phyloP scores from a whole-genome alignment of 2,329 filamentous ascomycete genomes.

The Trichoderma atrobrunneum region DNA sequence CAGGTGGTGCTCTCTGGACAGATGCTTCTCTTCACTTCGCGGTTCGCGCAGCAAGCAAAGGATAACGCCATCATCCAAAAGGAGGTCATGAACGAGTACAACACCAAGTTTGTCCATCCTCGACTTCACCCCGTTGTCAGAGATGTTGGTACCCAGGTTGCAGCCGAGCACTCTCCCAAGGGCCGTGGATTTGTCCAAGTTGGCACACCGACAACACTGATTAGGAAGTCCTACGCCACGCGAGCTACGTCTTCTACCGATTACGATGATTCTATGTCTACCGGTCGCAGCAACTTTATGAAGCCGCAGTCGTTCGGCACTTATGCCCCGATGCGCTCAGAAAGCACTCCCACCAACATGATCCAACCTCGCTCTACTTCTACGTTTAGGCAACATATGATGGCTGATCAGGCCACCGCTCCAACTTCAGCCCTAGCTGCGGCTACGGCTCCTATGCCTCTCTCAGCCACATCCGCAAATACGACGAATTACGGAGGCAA shows the following conservation, averaged over 20 bases:
- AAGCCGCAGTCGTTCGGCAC: conserved; percentile 45
- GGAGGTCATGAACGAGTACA: conserved; percentile 92
- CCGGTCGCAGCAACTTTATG: conserved; percentile 36
- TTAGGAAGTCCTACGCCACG: conserved; percentile 75
- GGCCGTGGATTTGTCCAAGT: conserved; percentile 44
- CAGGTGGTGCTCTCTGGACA: conserved; percentile 73
- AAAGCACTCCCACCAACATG: conserved; percentile 34
- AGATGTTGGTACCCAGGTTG: conserved; percentile 77
- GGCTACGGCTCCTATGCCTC: conserved; percentile 20
- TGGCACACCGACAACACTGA: conserved; percentile 56
- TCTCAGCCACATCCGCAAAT: conserved; percentile 24
- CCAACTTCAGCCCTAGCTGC: conserved; percentile 14
- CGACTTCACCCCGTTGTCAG: conserved; percentile 75
- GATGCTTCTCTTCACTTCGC: conserved; percentile 68
- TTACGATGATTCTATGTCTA: conserved; percentile 50
- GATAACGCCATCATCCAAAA: conserved; percentile 82
- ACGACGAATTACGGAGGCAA: conserved; percentile 60
- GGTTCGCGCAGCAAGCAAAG: conserved; percentile 80
- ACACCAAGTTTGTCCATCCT: conserved; percentile 92
- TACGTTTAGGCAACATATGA: conserved; percentile 36
- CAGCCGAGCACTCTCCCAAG: conserved; percentile 44
- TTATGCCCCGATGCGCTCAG: conserved; percentile 32
- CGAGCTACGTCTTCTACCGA: conserved; percentile 80
- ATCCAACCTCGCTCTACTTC: conserved; percentile 31
- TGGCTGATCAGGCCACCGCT: conserved; percentile 29